These are phyloP conservation scores for Larix kaempferi DNA, from an alignment of 75 land plant species.

Conservation along the genomic window DNA sequence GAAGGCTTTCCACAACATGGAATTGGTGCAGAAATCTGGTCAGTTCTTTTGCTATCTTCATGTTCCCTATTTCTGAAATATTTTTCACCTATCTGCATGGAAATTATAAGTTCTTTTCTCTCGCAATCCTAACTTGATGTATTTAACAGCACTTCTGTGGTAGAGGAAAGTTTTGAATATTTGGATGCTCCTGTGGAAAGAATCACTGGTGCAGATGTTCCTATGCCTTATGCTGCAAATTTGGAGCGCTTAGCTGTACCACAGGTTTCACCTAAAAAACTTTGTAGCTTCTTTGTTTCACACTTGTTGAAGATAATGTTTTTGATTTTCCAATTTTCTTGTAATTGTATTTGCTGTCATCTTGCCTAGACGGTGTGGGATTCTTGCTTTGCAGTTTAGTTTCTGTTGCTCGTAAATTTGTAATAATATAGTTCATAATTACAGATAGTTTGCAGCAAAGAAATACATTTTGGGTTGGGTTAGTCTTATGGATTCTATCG, in stretches of 20 bases:
- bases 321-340: neutral
- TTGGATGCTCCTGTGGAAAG: slow-evolving; percentile 96
- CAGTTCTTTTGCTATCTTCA: slow-evolving; percentile 5
- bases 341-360: neutral
- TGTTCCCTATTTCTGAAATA: neutral
- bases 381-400: neutral
- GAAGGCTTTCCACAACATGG: slow-evolving; percentile 97
- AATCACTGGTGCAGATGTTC: slow-evolving; percentile 93
- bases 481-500: neutral
- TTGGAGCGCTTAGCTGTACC: slow-evolving; percentile 94
- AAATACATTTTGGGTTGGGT: neutral
- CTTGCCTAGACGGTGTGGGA: neutral
- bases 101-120: neutral
- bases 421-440: neutral
- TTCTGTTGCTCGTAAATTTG: neutral
- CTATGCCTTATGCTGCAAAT: slow-evolving; percentile 98
- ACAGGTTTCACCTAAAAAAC: slow-evolving; percentile 51
- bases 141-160: slow-evolving; percentile 56
- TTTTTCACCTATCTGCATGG: neutral
- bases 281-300: neutral
- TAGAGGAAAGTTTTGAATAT: slow-evolving; percentile 93
- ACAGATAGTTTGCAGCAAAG: neutral
- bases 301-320: neutral
- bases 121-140: neutral
- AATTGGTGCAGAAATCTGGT: slow-evolving; percentile 90